Conservation (phyloP, 2,329 filamentous ascomycete species). For the Clarireedia homoeocarpa region DNA sequence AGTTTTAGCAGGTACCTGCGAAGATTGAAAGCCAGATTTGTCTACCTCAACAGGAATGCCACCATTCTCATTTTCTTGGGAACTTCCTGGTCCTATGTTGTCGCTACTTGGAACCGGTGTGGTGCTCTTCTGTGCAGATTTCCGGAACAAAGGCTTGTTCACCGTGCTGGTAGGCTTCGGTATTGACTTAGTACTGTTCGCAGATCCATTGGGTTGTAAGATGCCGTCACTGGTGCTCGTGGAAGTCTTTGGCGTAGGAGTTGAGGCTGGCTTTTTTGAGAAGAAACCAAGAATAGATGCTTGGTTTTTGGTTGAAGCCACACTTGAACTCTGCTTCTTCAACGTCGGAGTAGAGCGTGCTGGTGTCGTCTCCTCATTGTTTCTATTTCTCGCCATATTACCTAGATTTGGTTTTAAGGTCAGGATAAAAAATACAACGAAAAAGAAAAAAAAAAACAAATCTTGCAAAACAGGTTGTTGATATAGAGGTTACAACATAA, state of each 20-base stretch:
- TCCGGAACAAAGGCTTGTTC: slow-evolving; percentile 35
- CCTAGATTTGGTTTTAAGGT: neutral
- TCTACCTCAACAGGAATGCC: slow-evolving; percentile 39
- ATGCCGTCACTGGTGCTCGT: slow-evolving; percentile 17
- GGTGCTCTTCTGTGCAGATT: slow-evolving; percentile 34
- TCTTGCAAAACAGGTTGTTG: neutral
- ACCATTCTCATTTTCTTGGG: slow-evolving; percentile 53
- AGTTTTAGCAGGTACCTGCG: slow-evolving; percentile 36
- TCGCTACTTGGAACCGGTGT: slow-evolving; percentile 82
- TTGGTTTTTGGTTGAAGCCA: slow-evolving; percentile 47
- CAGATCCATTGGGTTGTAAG: slow-evolving; percentile 28
- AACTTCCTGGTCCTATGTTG: slow-evolving; percentile 56
- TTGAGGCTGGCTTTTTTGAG: slow-evolving; percentile 45
- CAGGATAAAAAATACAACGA: neutral
- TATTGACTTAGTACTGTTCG: slow-evolving; percentile 30
- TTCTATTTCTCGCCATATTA: slow-evolving; percentile 18
- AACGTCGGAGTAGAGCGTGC: slow-evolving; percentile 21
- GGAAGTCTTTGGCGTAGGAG: slow-evolving; percentile 22
- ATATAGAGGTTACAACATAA: neutral
- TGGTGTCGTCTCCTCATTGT: slow-evolving; percentile 18
- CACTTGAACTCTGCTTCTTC: slow-evolving; percentile 28
- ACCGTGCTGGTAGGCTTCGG: slow-evolving; percentile 28
- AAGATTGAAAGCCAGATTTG: slow-evolving; percentile 41
- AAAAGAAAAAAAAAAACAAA: neutral
- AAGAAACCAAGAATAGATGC: slow-evolving; percentile 76